These are phyloP conservation scores for Terfezia claveryi DNA, from an alignment of 495 filamentous ascomycete species.

Conservation along the genomic window DNA sequence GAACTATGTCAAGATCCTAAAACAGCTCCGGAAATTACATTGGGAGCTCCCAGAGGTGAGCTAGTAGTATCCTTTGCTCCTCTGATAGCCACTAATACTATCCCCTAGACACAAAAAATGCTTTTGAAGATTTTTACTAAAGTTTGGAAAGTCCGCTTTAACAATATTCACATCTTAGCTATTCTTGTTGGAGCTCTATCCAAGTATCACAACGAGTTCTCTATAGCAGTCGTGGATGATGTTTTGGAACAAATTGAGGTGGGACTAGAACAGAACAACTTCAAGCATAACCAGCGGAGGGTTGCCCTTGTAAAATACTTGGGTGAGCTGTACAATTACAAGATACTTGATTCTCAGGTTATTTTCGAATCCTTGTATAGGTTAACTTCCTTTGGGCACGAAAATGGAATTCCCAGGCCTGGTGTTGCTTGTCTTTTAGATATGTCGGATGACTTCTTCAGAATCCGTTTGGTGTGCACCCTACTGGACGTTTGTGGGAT, in stretches of 20 bases:
- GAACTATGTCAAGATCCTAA: slow-evolving; percentile 77
- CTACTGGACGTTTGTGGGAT: slow-evolving; percentile 88
- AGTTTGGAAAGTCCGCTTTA: slow-evolving; percentile 90
- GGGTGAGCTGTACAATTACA: slow-evolving; percentile 92
- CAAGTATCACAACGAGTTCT: slow-evolving; percentile 78
- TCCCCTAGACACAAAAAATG: slow-evolving; percentile 24
- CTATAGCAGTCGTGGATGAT: slow-evolving; percentile 70
- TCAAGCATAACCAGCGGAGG: slow-evolving; percentile 90
- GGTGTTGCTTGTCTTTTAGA: slow-evolving; percentile 56
- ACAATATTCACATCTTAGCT: slow-evolving; percentile 85
- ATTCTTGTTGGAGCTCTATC: slow-evolving; percentile 76
- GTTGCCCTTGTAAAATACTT: slow-evolving; percentile 93
- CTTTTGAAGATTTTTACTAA: slow-evolving; percentile 85
- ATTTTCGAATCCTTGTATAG: slow-evolving; percentile 92
- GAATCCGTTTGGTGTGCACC: slow-evolving; percentile 70
- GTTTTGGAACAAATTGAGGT: slow-evolving; percentile 70
- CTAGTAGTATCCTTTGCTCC: not conserved
- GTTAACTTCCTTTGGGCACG: slow-evolving; percentile 77
- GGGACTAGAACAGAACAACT: slow-evolving; percentile 87
- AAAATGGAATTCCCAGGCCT: slow-evolving; percentile 59
- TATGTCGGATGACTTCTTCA: slow-evolving; percentile 85
- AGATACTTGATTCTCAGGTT: slow-evolving; percentile 86
- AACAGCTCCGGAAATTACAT: slow-evolving; percentile 82
- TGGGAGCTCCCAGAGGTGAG: slow-evolving; percentile 80
- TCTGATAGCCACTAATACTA: not conserved